These are phyloP conservation scores for Colletotrichum neosansevieriae DNA, from an alignment of 2,329 filamentous ascomycete species.

Conservation along the genomic window DNA sequence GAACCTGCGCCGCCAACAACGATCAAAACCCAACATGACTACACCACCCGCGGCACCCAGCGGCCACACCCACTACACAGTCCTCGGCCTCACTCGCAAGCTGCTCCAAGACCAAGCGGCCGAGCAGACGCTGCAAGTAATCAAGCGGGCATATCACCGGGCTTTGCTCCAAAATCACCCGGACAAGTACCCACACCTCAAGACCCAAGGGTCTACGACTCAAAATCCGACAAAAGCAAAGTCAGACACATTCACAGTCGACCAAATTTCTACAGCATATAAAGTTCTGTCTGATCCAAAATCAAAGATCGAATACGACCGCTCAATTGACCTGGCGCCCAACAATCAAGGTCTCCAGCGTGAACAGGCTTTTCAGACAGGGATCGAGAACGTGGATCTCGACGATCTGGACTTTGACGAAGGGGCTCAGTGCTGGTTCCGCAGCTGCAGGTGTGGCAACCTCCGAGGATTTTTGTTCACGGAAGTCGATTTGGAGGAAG, in stretches of 20 bases:
- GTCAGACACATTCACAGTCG: constrained; percentile 61
- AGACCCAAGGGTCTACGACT: constrained; percentile 18
- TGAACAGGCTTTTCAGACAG: constrained; percentile 62
- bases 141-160: constrained; percentile 74
- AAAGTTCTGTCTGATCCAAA: constrained; percentile 64
- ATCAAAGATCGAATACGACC: constrained; percentile 67
- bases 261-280: constrained; percentile 74
- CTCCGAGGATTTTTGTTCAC: constrained; percentile 68
- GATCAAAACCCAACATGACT: constrained; percentile 32
- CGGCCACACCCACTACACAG: constrained; percentile 68
- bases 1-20: constrained; percentile 13
- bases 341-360: constrained; percentile 42
- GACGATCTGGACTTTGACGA: constrained; percentile 72
- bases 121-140: constrained; percentile 57
- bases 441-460: constrained; percentile 74
- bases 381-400: constrained; percentile 73
- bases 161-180: constrained; percentile 76
- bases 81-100: constrained; percentile 67
- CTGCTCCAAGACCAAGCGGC: constrained; percentile 56
- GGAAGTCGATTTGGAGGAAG: constrained; percentile 71
- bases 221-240: constrained; percentile 18
- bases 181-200: constrained; percentile 60
- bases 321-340: constrained; percentile 55
- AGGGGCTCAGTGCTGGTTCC: constrained; percentile 61
- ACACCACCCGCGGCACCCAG: constrained; percentile 26